Evolutionary conservation across 2,329 filamentous ascomycete genomes (phyloP), one percentile per base, ranked within the genome.

Genomic region (Fusarium circinatum): DNA sequence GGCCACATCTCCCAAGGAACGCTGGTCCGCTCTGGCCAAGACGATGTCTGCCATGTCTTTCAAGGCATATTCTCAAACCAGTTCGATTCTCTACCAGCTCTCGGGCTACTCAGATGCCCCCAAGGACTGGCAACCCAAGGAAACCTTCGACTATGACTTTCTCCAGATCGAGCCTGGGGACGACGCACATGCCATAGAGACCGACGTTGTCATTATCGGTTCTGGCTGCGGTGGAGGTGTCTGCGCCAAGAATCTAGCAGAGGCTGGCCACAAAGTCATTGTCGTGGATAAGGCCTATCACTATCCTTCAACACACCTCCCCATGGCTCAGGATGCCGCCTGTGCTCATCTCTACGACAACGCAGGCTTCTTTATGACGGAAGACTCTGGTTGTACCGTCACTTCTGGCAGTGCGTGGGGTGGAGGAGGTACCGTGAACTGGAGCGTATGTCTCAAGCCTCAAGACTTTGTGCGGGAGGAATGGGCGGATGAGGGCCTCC

Each of bases 341-440:
- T 84, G 85, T 49, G 81, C 86, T 12, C 89, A 93, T 76, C 85
- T 98, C 34, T 96, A 89, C 76, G 93, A 95, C 76, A 90, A 89
- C 69, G 88, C 88, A 28, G 93, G 92, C 13, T 81, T 89, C 24
- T 76, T 88, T 10, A 77, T 86, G 75, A 85, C 86, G 70, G 85
- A 92, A 68, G 88, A 93, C 77, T 84, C 85, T 17, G 87, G 88
- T 11, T 84, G 92, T 38, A 88, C 84, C 22, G 81, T 96, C 18
- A 80, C 93, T 6, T 89, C 92, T 0, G 95, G 93, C 4, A 89
- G 90, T 63, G 89, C 89, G 38, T 97, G 93, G 90, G 95, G 95
- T 36, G 95, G 95, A 47, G 95, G 95, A 62, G 95, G 95, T 11
- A 94, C 94, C 0, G 83, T 98, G 76, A 98, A 98, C 82, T 98